Base-by-base conservation (phyloP, 2,329 filamentous ascomycete species). In the Aspergillus phoenicis region DNA sequence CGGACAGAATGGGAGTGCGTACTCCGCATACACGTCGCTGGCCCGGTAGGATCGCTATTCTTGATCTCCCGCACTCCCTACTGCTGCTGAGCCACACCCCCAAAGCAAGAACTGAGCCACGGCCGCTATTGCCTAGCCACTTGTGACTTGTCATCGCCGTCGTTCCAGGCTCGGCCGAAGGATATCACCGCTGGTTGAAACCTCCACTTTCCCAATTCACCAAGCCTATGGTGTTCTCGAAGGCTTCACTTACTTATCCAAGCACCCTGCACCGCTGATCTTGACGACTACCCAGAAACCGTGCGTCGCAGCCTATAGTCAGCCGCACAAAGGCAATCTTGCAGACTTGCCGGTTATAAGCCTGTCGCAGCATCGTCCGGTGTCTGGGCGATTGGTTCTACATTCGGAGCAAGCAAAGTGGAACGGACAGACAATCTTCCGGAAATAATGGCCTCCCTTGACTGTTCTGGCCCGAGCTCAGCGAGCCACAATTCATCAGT, bases 251-350 rank as follows among this genome's bases (percentile, higher is more conserved):
- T 45, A 24, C 53, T 41, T 13, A 22, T 45, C 41, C 41, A 41
- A 47, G 53, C n/a, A 36, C 28, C 33, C 8, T 22, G 53, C 53
- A n/a, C 10, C 53, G 53, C 28, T 45, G 53, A 56, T 56, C 53
- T 20, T 22, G 53, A 13, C 43, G 10, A 45, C 8, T 22, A 43
- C n/a, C 20, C 13, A 45, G 47, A 17, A 39, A 28, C 53, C 26
- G 39, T 56, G 53, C 38, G 17, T 56, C 53, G n/a, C 26, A 51
- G 28, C 15, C 47, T 30, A 28, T 51, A 28, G 15, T 17, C 17
- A 47, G 39, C 38, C 41, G 52, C 53, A 47, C 15, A 36, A 33
- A 47, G 39, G 26, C 26, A 56, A 56, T 47, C 53, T 36, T 26
- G 24, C 53, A 22, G 26, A 8, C 53, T 17, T 17, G 47, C 24